phyloP scores from a whole-genome alignment of 495 filamentous ascomycete genomes.

The Gamarada debralockiae region DNA sequence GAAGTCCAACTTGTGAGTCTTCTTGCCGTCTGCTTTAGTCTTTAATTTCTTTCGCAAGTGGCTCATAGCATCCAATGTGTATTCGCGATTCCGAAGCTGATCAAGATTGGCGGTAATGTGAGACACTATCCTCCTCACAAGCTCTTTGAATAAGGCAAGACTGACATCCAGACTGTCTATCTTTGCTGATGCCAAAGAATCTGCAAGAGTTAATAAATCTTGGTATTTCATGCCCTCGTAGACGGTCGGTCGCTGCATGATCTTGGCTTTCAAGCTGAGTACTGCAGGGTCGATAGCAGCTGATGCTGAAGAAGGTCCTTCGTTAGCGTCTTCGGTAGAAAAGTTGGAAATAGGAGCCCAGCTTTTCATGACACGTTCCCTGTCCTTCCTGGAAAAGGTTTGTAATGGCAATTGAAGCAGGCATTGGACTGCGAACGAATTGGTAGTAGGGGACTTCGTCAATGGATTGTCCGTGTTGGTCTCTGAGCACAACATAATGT shows the following conservation, averaged over 20 bases:
- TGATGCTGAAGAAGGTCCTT: neutral
- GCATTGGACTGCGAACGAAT: conserved; percentile 16
- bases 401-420: conserved; percentile 14
- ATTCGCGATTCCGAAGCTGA: conserved; percentile 28
- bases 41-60: conserved; percentile 23
- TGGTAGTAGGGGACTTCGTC: conserved; percentile 4
- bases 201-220: conserved; percentile 30
- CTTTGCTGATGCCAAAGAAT: conserved; percentile 12
- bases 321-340: neutral
- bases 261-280: conserved; percentile 41
- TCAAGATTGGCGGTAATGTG: conserved; percentile 33
- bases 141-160: conserved; percentile 26
- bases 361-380: conserved; percentile 32
- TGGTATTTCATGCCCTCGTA: conserved; percentile 40
- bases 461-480: conserved; percentile 14
- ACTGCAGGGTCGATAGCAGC: conserved; percentile 20
- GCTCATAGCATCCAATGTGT: conserved; percentile 26
- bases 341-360: conserved; percentile 7
- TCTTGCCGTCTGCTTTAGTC: conserved; percentile 18
- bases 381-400: conserved; percentile 29
- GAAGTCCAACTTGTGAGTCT: conserved; percentile 9
- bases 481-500: conserved; percentile 13
- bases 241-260: conserved; percentile 43
- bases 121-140: conserved; percentile 21
- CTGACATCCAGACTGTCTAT: conserved; percentile 9